Evolutionary conservation across 148 eudicot species (phyloP), one percentile per base, ranked within the genome.

Genomic region (Rhododendron kiyosumense): DNA sequence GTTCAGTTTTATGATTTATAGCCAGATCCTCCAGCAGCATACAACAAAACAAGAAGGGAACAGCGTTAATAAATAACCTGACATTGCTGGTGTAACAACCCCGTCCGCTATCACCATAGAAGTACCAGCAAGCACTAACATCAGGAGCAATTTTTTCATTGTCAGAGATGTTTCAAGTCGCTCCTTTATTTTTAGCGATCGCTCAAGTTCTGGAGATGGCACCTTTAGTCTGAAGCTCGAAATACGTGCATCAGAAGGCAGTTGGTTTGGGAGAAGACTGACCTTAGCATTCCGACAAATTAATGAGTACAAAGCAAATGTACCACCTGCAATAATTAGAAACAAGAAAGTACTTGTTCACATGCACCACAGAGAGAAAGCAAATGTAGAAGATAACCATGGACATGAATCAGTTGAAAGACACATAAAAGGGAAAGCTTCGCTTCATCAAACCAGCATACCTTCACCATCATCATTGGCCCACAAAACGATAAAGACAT

Each of bases 381-480:
- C 49, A 82, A 48, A 30, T 46, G 76, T 61, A 52, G 81, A 80
- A 48, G 36, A 81, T 83, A 59, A 65, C 32, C 38, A 76, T 13
- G 57, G 78, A 43, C 17, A 28, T 20, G n/a, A 69, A 17, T 30
- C 45, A 46, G 9, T 18, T 51, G 1, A 11, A 83, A 65, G 34
- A 48, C 45, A 75, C 12, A 82, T 76, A 75, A 77, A 26, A 26
- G 59, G 63, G 73, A 84, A 78, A 10, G 52, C 28, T 63, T 54
- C 61, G 83, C 85, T 84, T 67, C 38, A 46, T 88, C 83, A 78
- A 41, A 63, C 75, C 49, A 79, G 48, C 90, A 82, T 91, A 97
- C 99, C 99, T 93, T 97, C 98, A 85, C 99, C 98, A 80, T 97
- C 98, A 86, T 97, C 98, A 89, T 97, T 97, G 79, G 98, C 99